phyloP scores from a whole-genome alignment of 306 rosid species.

The Rubus idaeus region DNA sequence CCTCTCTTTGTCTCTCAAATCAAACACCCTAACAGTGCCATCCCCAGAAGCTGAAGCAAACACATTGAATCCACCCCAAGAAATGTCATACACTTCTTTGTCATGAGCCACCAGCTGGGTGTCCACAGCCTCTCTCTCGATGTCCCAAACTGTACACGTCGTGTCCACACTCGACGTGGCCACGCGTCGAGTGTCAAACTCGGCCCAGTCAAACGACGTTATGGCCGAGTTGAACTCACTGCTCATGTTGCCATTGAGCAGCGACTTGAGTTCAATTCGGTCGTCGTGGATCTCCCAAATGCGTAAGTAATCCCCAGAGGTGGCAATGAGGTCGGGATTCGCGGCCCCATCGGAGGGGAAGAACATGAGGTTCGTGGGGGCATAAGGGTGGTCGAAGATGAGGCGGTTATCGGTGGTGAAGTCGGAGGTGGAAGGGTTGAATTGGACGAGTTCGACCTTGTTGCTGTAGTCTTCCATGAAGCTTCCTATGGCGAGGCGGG shows the following conservation, averaged over 20 bases:
- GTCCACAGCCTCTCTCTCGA: slow-evolving; percentile 54
- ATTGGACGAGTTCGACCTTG: slow-evolving; percentile 61
- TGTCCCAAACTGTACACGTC: slow-evolving; percentile 63
- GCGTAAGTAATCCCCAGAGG: slow-evolving; percentile 61
- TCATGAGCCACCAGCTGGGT: slow-evolving; percentile 69
- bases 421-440: slow-evolving; percentile 42
- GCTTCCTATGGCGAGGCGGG: slow-evolving; percentile 59
- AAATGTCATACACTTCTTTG: slow-evolving; percentile 66
- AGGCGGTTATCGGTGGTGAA: slow-evolving; percentile 49
- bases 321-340: slow-evolving; percentile 58
- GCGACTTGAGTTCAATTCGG: slow-evolving; percentile 53
- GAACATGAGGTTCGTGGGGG: slow-evolving; percentile 72
- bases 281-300: slow-evolving; percentile 63
- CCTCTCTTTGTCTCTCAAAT: slow-evolving; percentile 61
- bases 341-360: slow-evolving; percentile 51
- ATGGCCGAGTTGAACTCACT: slow-evolving; percentile 51
- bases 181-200: slow-evolving; percentile 34
- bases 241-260: slow-evolving; percentile 43
- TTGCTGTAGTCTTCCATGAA: slow-evolving; percentile 58
- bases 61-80: slow-evolving; percentile 67
- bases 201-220: slow-evolving; percentile 62
- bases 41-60: slow-evolving; percentile 75
- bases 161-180: slow-evolving; percentile 61
- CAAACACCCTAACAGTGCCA: slow-evolving; percentile 65
- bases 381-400: slow-evolving; percentile 55